Conservation (phyloP, 208 protist species). For the Acanthamoeba triangularis region DNA sequence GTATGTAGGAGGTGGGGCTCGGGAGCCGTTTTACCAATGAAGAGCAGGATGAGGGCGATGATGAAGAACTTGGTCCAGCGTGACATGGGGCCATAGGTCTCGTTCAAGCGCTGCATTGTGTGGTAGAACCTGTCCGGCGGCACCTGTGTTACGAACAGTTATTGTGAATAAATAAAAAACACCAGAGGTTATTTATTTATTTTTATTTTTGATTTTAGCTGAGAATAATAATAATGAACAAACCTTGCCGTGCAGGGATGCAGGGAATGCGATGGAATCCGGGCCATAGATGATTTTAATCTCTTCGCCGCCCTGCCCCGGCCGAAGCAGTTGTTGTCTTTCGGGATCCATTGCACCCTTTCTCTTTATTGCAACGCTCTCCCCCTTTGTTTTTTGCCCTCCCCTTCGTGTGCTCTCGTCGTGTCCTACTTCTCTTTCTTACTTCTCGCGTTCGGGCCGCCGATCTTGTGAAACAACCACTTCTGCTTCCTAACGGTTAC, state of each 20-base stretch:
- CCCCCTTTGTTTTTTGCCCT: background rate
- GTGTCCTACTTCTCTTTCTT: background rate
- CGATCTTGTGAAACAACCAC: background rate
- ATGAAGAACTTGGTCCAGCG: constrained; percentile 9
- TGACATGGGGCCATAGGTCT: background rate
- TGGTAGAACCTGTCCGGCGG: constrained; percentile 46
- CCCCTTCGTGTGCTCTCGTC: background rate
- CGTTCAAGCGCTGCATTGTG: constrained; percentile 25
- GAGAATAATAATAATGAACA: background rate
- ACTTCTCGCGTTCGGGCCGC: background rate
- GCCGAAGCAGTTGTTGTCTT: background rate
- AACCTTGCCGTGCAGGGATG: background rate
- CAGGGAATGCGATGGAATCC: background rate
- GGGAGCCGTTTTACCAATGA: background rate
- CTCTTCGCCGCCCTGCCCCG: background rate
- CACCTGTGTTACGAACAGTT: background rate
- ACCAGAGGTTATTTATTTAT: background rate
- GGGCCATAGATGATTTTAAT: background rate
- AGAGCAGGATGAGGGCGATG: background rate
- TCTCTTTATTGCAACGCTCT: background rate
- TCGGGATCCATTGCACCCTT: constrained; percentile 2
- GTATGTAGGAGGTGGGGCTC: too few species aligned
- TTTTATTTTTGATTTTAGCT: background rate
- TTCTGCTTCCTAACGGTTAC: background rate
- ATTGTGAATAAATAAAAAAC: background rate